Percentiles rank a stretch among this genome's conserved stretches.
These are phyloP conservation scores for Russula vinacea DNA, from an alignment of 768 basidiomycete species.

Conservation along the genomic window DNA sequence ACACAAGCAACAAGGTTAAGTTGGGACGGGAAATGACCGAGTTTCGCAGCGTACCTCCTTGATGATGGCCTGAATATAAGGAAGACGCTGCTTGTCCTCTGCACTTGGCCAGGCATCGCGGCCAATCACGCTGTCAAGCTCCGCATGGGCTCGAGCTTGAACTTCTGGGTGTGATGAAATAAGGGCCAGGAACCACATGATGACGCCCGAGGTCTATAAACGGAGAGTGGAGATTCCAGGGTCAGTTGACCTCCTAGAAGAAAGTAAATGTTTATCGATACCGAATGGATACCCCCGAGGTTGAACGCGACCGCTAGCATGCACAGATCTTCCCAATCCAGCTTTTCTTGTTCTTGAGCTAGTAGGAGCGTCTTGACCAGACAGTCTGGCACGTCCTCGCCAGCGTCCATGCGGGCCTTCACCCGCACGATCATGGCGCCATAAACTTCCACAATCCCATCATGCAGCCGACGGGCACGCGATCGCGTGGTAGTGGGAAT, in stretches of 20 bases:
- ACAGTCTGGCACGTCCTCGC: conserved; percentile 39
- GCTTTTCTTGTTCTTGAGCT: conserved; percentile 34
- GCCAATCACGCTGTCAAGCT: conserved; percentile 34
- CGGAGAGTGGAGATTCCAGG: conserved; percentile 29
- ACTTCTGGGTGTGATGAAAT: conserved; percentile 33
- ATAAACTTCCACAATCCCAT: conserved; percentile 36
- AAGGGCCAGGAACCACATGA: conserved; percentile 37
- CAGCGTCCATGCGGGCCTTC: conserved; percentile 34
- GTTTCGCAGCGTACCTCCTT: conserved; percentile 32
- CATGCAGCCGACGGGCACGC: conserved; percentile 43
- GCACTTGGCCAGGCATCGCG: conserved; percentile 31
- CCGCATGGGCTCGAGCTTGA: conserved; percentile 34
- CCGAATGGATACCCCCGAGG: conserved; percentile 39
- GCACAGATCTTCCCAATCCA: conserved; percentile 38
- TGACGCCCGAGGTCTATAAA: conserved; percentile 37
- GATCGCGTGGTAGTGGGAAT: conserved; percentile 41
- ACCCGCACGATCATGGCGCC: conserved; percentile 37
- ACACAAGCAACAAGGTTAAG: not conserved
- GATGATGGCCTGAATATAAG: conserved; percentile 35
- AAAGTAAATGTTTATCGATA: not conserved
- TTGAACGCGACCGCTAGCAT: conserved; percentile 39
- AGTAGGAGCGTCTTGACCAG: conserved; percentile 38
- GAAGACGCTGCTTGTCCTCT: conserved; percentile 33
- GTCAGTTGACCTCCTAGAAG: conserved; percentile 9
- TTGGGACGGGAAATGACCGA: not conserved